phyloP scores from a whole-genome alignment of 2,329 filamentous ascomycete species.

The Fusarium sambucinum region DNA sequence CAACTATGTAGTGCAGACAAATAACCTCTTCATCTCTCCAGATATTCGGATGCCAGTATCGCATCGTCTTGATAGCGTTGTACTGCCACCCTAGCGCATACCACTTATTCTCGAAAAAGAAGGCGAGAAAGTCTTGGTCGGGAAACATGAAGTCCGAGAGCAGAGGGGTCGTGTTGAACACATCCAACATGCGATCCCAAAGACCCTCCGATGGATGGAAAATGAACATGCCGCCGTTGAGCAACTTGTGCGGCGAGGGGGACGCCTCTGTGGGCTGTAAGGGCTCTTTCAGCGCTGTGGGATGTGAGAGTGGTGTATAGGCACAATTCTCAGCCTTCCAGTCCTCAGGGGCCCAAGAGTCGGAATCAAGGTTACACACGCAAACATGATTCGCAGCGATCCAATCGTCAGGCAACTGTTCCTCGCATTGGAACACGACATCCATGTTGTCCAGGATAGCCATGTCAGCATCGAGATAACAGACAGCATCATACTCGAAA shows the following conservation, averaged over 20 bases:
- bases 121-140: conserved; percentile 36
- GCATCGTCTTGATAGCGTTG: conserved; percentile 43
- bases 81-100: conserved; percentile 42
- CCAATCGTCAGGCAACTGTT: conserved; percentile 36
- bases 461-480: conserved; percentile 43
- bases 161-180: conserved; percentile 30
- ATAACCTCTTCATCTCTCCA: conserved; percentile 42
- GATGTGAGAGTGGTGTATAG: conserved; percentile 37
- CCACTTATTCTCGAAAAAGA: conserved; percentile 39
- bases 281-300: conserved; percentile 17
- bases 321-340: conserved; percentile 40
- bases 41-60: conserved; percentile 40
- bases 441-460: conserved; percentile 41
- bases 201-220: conserved; percentile 31
- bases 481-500: conserved; percentile 38
- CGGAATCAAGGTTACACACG: conserved; percentile 40
- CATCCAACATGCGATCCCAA: conserved; percentile 32
- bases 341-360: conserved; percentile 40
- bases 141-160: conserved; percentile 38
- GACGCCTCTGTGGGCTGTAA: conserved; percentile 21
- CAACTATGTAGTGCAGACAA: conserved; percentile 41
- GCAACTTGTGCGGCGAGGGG: conserved; percentile 26
- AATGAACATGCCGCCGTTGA: conserved; percentile 43
- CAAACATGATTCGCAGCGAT: conserved; percentile 42
- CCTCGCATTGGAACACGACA: conserved; percentile 24